Base-by-base conservation (phyloP, 768 basidiomycete genomes). In the Cubamyces sp. region DNA sequence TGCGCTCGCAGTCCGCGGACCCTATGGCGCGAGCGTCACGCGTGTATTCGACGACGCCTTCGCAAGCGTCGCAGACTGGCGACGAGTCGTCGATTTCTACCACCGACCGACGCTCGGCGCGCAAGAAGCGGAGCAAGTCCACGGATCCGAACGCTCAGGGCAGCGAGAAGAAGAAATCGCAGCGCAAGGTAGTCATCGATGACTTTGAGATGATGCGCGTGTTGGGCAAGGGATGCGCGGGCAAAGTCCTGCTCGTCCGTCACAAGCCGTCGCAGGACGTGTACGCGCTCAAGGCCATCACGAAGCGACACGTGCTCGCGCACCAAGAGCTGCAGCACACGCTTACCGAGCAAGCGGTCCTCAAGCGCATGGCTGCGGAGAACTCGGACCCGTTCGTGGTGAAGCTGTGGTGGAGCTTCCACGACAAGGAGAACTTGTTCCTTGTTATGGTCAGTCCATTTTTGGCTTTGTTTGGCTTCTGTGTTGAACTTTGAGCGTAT, bases 201-300 rank as follows among this genome's bases (percentile, higher is more conserved):
- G 95, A 98, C 77, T 99, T 99, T 73, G 94, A 98, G 78, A 92
- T 98, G 86, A 87, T 98, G 82, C 85, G 94, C 16, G 96, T 98
- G 34, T 79, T 99, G 14, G 97, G 97, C 18, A 97, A 95, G 76
- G 97, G 97, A 1, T 98, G 96, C 71, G 96, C 97, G 4, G 97
- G 96, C 50, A 97, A 98, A 74, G 96, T 98, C 18, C 77, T 98
- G 42, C 85, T 98, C 57, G 96, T 98, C 50, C 84, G 86, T 68
- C 87, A 96, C 69, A 91, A 90, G 77, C 76, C 77, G 21, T 85
- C 87, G 26, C 66, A 82, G 48, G 85, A 87, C 57, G 75, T 97
- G 51, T 96, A 91, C 72, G 96, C 96, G 39, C 84, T 98, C 78
- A 99, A 99, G 77, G 96, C 96, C 5, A 97, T 99, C 76, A 96